Conservation (phyloP, 78 protist species). For the Trichosphaerium sp. region DNA sequence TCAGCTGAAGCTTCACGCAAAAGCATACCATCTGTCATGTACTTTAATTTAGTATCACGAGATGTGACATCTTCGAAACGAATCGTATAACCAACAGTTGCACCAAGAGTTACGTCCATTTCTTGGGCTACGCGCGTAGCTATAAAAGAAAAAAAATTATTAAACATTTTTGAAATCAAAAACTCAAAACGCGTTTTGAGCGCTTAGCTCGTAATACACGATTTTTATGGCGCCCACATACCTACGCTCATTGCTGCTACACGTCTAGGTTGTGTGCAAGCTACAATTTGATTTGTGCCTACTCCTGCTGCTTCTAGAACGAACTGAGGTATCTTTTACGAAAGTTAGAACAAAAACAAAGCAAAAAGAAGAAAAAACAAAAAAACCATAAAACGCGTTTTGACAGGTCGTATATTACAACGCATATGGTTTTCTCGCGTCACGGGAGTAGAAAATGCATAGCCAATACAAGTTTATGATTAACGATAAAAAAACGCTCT, state of each 20-base stretch:
- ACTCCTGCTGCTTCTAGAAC: constrained; percentile 15
- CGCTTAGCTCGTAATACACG: too few relatives aligned
- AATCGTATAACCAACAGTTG: constrained; percentile 61
- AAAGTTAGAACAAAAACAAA: too few relatives aligned
- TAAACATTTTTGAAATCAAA: constrained; percentile 32
- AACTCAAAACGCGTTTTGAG: neutral
- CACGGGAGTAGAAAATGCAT: too few relatives aligned
- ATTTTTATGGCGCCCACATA: too few relatives aligned
- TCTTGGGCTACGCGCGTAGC: constrained; percentile 53
- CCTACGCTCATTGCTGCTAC: constrained; percentile 84
- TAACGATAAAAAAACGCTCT: neutral
- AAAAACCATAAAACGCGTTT: too few relatives aligned
- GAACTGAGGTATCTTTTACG: constrained; percentile 32
- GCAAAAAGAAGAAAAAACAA: too few relatives aligned
- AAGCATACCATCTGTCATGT: constrained; percentile 88
- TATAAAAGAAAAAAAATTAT: constrained; percentile 47
- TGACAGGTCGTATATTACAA: too few relatives aligned
- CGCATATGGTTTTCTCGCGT: too few relatives aligned
- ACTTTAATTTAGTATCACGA: constrained; percentile 49
- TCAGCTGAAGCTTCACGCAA: constrained; percentile 67
- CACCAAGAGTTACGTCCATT: neutral
- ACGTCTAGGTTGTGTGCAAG: constrained; percentile 70
- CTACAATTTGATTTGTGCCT: constrained; percentile 19
- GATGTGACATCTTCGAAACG: constrained; percentile 72
- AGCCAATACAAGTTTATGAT: neutral